Percentiles rank a stretch among this genome's conserved stretches.
Conservation (phyloP, 2,329 filamentous ascomycete species). For the Diaporthe helianthi region DNA sequence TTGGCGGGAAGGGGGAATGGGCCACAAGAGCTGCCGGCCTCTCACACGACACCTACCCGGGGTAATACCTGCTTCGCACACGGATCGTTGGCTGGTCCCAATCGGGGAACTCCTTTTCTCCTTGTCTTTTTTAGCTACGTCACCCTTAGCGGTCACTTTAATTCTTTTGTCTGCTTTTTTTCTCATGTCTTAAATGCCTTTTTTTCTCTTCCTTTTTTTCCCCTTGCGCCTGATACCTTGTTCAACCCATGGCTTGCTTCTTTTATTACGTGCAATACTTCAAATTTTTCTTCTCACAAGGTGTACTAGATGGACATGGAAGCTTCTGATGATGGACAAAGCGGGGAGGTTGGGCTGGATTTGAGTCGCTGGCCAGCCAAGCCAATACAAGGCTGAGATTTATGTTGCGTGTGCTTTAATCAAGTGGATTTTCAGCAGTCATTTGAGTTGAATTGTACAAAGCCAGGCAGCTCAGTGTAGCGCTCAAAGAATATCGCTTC, state of each 20-base stretch:
- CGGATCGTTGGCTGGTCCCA: conserved; percentile 60
- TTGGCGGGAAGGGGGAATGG: conserved; percentile 41
- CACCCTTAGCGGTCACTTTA: conserved; percentile 49
- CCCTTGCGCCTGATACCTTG: conserved; percentile 62
- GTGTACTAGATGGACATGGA: conserved; percentile 33
- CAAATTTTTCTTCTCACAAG: conserved; percentile 21
- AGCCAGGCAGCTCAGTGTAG: conserved; percentile 22
- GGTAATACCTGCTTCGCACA: conserved; percentile 50
- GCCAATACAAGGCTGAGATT: conserved; percentile 28
- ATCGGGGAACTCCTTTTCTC: conserved; percentile 49
- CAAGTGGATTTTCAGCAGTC: conserved; percentile 10
- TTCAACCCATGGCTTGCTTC: conserved; percentile 54
- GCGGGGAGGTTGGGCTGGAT: not conserved
- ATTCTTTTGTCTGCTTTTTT: conserved; percentile 45
- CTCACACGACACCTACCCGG: conserved; percentile 44
- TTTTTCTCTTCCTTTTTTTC: conserved; percentile 24
- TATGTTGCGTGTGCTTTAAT: conserved; percentile 29
- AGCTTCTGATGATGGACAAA: conserved; percentile 1
- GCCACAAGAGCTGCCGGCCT: conserved; percentile 41
- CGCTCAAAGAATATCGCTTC: conserved; percentile 33
- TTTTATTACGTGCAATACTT: conserved; percentile 31
- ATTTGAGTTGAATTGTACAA: conserved; percentile 28
- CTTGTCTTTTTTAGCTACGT: conserved; percentile 56
- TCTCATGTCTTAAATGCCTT: conserved; percentile 42
- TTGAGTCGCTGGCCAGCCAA: conserved; percentile 10